Base-by-base conservation (phyloP, 2,329 filamentous ascomycete species). In the Epichloe elymi region DNA sequence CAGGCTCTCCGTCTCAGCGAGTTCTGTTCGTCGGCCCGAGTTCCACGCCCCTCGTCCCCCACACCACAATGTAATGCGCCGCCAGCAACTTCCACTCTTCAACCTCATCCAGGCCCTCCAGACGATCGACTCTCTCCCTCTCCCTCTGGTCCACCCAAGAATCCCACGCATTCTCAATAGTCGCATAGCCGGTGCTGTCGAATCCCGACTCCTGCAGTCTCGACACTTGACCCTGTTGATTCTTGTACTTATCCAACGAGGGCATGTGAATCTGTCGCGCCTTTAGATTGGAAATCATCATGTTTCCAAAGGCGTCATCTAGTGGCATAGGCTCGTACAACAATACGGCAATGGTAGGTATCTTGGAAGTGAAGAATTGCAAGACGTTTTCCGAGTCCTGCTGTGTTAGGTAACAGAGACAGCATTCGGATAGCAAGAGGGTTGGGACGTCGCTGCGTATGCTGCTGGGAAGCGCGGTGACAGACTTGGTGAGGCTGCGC, bases 71-170 rank as follows among this genome's bases (percentile, higher is more conserved):
- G 62, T 98, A 98, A 72, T 98, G 93, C 56, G 78, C 80, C 1
- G 89, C 87, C 59, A 98, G 68, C 58, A 98, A 67, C 60, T 84
- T 76, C 85, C 93, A 95, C 70, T 98, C 93, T 67, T 98, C 93
- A 23, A 96, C 77, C 68, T 98, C 93, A 68, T 98, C 93, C 55
- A 98, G 67, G 60, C 93, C 89, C 65, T 98, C 90, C 26, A 96
- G 65, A 11, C 71, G 67, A 56, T 90, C 84, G 1, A 97, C 80
- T 46, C 90, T 74, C 61, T 86, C 83, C 67, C 88, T 90, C 67
- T 97, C 91, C 2, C 71, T 70, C 1, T 73, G 63, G 0, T 64
- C 61, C 3, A 95, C 73, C 89, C 91, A 97, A 1, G 68, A 68
- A 48, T 84, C 76, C 83, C 86, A 96, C 38, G 95, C 78, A n/a